A percentile compares a stretch with the other conserved stretches of the same genome.
phyloP scores from a whole-genome alignment of 106 monocot species.

The Phalaenopsis aphrodite region DNA sequence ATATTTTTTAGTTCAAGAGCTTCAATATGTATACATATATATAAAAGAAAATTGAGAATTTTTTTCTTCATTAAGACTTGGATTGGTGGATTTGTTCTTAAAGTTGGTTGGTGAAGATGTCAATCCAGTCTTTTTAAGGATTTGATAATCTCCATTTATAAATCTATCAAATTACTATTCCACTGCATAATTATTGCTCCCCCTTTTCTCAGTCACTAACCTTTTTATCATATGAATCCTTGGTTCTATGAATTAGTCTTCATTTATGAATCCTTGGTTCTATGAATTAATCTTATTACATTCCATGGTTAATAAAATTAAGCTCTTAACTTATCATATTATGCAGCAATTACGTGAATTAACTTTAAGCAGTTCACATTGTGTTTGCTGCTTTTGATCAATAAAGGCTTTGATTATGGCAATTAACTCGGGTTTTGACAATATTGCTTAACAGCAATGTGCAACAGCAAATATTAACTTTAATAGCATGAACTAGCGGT shows the following conservation, averaged over 20 bases:
- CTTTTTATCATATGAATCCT: not conserved
- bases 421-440: slow-evolving; percentile 1
- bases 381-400: not conserved
- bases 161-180: too few relatives aligned
- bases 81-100: too few relatives aligned
- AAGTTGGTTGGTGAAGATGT: too few relatives aligned
- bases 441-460: not conserved
- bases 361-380: not conserved
- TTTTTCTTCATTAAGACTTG: too few relatives aligned
- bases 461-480: not conserved
- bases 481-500: not conserved
- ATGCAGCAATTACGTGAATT: too few relatives aligned
- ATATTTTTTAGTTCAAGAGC: too few relatives aligned
- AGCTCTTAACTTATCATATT: not conserved
- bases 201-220: not conserved
- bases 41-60: too few relatives aligned
- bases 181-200: too few relatives aligned
- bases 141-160: too few relatives aligned
- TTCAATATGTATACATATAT: too few relatives aligned
- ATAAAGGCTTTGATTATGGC: not conserved
- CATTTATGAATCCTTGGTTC: not conserved
- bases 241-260: slow-evolving; percentile 4
- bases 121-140: too few relatives aligned
- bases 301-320: not conserved
- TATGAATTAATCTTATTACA: not conserved